These are phyloP conservation scores for Rhizopogon vesiculosus DNA, from an alignment of 768 basidiomycete species.

Conservation along the genomic window DNA sequence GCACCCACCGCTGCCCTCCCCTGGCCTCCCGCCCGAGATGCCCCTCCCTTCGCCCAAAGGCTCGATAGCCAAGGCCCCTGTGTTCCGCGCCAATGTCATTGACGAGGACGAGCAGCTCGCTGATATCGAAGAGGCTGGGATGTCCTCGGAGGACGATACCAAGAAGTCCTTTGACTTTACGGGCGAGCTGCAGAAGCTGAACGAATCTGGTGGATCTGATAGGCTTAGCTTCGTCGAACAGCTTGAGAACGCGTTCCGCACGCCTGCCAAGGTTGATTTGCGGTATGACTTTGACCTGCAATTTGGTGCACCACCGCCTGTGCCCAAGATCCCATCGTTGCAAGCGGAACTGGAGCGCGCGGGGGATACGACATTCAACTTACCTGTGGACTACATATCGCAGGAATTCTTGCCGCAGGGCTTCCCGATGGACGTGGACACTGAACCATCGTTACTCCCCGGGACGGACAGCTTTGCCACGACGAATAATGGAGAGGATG, in stretches of 20 bases:
- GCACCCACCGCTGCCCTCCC: constrained; percentile 23
- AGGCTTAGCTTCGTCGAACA: constrained; percentile 78
- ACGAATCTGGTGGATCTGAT: constrained; percentile 66
- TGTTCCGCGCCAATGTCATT: constrained; percentile 41
- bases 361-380: constrained; percentile 18
- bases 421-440: constrained; percentile 21
- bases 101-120: constrained; percentile 39
- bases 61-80: constrained; percentile 25
- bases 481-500: constrained; percentile 26
- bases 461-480: constrained; percentile 30
- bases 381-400: constrained; percentile 13
- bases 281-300: constrained; percentile 40
- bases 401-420: constrained; percentile 9
- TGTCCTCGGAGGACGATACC: constrained; percentile 55
- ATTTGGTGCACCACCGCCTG: constrained; percentile 41
- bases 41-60: constrained; percentile 29
- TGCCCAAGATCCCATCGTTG: constrained; percentile 44
- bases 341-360: constrained; percentile 21
- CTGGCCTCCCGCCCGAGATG: constrained; percentile 38
- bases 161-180: constrained; percentile 85
- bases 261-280: constrained; percentile 55
- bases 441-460: constrained; percentile 34
- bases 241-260: constrained; percentile 74
- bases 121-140: constrained; percentile 35
- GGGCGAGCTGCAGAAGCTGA: constrained; percentile 64